A percentile compares a stretch with the other conserved stretches of the same genome.
These are phyloP conservation scores for Trypanosoma lewisi DNA, from an alignment of 208 protist genomes.

Conservation along the genomic window DNA sequence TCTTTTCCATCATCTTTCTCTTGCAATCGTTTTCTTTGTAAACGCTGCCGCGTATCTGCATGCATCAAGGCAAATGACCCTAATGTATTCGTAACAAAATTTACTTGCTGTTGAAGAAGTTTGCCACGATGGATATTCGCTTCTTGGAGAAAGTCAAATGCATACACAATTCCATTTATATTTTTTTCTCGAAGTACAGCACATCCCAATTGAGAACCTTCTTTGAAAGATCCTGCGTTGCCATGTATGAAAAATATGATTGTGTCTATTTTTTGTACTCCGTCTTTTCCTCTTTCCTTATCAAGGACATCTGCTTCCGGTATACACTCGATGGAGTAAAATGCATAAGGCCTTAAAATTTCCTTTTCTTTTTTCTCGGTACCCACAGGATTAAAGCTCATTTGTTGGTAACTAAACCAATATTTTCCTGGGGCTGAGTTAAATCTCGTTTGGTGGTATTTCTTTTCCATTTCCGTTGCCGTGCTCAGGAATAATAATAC, in stretches of 20 bases:
- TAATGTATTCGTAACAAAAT: conserved; percentile 42
- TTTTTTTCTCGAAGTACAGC: conserved; percentile 13
- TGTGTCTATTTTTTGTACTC: neutral
- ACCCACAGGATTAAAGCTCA: neutral
- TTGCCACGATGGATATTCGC: conserved; percentile 51
- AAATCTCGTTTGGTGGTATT: neutral
- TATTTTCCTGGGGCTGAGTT: neutral
- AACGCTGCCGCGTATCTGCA: neutral
- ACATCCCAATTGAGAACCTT: conserved; percentile 34
- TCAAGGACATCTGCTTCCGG: neutral
- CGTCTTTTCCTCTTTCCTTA: neutral
- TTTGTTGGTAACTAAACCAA: conserved; percentile 7
- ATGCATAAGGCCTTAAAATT: neutral
- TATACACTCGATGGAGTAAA: conserved; percentile 8
- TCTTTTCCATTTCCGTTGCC: neutral
- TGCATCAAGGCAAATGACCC: conserved; percentile 2
- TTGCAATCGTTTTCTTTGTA: neutral
- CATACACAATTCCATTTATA: conserved; percentile 18
- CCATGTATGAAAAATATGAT: conserved; percentile 54
- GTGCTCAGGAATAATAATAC: conserved; percentile 8
- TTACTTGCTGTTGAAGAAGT: conserved; percentile 39
- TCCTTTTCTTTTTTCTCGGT: neutral
- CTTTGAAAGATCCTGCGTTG: conserved; percentile 36
- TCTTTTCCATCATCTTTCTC: neutral
- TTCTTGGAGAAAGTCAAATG: conserved; percentile 45